Evolutionary conservation across 495 filamentous ascomycete species (phyloP), one percentile per base, ranked within the genome.

Genomic region (Tricharina praecox): DNA sequence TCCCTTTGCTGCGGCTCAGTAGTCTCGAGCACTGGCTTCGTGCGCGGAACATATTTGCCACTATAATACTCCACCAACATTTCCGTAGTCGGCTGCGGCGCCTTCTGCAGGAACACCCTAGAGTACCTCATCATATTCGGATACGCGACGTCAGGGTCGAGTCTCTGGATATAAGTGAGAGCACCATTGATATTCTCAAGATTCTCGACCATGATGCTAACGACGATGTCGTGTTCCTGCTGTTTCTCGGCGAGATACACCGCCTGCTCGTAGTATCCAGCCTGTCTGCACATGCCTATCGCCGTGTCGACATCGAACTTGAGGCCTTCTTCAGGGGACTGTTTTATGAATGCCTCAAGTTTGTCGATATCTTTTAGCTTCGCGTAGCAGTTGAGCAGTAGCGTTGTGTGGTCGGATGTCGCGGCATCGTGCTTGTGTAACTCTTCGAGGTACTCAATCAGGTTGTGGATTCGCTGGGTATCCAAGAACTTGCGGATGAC

Each of bases 291-390:
- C 90, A 97, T 96, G 3, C 79, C 76, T 42, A 96, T 97, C 2
- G 92, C 92, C 4, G 92, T 97, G 50, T 96, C 90, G 5, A 96
- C 68, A 64, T 97, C 90, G 62, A 97, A 96, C 54, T 90, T 95
- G 26, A 93, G 72, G 56, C 95, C 88, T 1, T 85, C 87, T 2
- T 85, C 84, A 35, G 86, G 85, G 18, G 51, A 47, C 30, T 59
- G 52, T 60, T 92, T 92, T 63, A 97, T 97, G 53, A 97, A 97
- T 43, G 81, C 79, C 53, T 96, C 87, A 13, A 97, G 70, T 63
- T 97, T 97, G 30, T 80, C 77, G 5, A 93, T 87, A 59, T 97
- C 87, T 58, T 96, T 95, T 3, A 94, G 66, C 58, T 97, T 97
- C 0, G 90, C 90, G 59, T 97, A 97, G 67, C 90, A 97, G 62